These are phyloP conservation scores for Auricularia sp. DNA, from an alignment of 768 basidiomycete genomes.

Conservation along the genomic window DNA sequence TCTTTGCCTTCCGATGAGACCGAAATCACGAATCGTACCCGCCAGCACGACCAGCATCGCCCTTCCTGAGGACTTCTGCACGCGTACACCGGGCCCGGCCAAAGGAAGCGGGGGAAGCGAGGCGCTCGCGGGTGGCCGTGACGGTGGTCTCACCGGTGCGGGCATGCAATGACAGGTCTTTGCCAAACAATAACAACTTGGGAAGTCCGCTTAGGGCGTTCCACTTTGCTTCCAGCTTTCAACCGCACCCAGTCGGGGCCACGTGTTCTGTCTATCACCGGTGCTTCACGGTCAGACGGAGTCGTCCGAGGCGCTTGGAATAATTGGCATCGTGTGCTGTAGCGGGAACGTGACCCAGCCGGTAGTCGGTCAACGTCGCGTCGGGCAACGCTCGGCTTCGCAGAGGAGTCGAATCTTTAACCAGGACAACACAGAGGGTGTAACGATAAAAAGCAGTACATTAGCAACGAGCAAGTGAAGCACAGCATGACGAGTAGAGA, in stretches of 20 bases:
- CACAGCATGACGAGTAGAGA: neutral
- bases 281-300: neutral
- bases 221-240: no score
- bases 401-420: no score
- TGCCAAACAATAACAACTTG: no score
- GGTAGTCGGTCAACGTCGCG: no score
- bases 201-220: no score
- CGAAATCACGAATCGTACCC: neutral
- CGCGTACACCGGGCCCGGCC: no score
- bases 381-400: no score
- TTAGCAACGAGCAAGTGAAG: neutral
- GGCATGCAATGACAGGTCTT: no score
- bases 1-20: neutral
- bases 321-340: neutral
- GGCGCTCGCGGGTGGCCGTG: no score
- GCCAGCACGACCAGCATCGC: neutral
- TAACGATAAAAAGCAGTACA: neutral
- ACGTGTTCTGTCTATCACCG: neutral
- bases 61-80: neutral
- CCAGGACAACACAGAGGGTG: no score
- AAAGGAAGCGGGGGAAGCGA: no score
- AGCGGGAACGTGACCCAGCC: neutral
- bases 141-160: no score
- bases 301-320: neutral
- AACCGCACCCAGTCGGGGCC: neutral